phyloP scores from a whole-genome alignment of 2,329 filamentous ascomycete species.

The Aspergillus caelatus region DNA sequence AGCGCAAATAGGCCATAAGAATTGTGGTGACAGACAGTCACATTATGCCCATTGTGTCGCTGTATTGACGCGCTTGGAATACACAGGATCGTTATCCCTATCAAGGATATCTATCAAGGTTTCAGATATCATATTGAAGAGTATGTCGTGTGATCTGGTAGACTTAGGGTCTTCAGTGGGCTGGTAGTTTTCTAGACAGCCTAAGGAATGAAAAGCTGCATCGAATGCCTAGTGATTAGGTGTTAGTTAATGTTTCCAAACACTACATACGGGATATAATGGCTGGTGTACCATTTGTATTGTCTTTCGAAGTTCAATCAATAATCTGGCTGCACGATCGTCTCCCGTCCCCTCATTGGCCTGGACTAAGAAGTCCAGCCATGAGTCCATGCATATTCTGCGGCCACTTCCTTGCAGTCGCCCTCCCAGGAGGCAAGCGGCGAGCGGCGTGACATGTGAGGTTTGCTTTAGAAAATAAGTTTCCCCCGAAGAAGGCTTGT shows the following conservation, averaged over 20 bases:
- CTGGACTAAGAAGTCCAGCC: conserved; percentile 36
- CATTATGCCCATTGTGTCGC: not conserved
- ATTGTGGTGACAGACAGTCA: not conserved
- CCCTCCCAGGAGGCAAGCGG: conserved; percentile 31
- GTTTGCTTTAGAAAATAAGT: conserved; percentile 31
- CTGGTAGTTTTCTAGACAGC: not conserved
- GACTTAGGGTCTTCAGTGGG: not conserved
- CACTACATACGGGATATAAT: conserved; percentile 17
- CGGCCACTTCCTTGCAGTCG: conserved; percentile 19
- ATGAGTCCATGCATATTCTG: conserved; percentile 37
- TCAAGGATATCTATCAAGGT: conserved; percentile 7
- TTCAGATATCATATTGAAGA: conserved; percentile 10
- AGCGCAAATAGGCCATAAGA: not conserved
- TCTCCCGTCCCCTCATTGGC: conserved; percentile 12
- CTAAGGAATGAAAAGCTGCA: not conserved
- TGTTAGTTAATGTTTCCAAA: conserved; percentile 12
- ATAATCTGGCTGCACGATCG: conserved; percentile 23
- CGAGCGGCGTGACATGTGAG: conserved; percentile 32
- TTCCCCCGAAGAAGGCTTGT: conserved; percentile 12
- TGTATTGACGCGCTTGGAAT: not conserved
- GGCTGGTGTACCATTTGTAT: conserved; percentile 29
- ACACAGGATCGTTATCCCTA: conserved; percentile 6
- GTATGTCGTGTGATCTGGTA: not conserved
- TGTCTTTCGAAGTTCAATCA: conserved; percentile 40
- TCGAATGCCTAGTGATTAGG: not conserved